These are phyloP conservation scores for Phytomonas sp. DNA, from an alignment of 208 protist species.

Conservation along the genomic window DNA sequence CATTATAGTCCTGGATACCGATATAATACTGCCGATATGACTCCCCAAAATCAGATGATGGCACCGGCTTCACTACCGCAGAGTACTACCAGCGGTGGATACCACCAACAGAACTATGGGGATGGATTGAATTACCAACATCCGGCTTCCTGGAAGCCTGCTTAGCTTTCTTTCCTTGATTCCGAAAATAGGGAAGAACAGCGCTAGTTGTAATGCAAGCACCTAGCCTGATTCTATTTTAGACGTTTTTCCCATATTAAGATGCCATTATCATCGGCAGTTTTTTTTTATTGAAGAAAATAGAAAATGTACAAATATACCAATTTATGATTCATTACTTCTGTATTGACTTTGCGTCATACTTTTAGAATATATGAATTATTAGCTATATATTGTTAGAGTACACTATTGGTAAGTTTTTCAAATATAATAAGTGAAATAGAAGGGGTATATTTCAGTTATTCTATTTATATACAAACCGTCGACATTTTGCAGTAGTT, in stretches of 20 bases:
- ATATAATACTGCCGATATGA: neutral
- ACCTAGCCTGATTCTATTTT: neutral
- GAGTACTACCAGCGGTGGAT: neutral
- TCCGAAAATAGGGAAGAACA: constrained; percentile 22
- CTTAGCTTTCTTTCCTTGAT: constrained; percentile 9
- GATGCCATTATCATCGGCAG: neutral
- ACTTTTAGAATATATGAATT: neutral
- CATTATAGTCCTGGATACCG: neutral
- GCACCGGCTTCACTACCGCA: neutral
- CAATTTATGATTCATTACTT: constrained; percentile 9
- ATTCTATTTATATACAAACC: constrained; percentile 6
- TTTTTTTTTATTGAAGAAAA: neutral
- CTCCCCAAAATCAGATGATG: neutral
- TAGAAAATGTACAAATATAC: constrained; percentile 17
- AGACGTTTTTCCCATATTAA: neutral
- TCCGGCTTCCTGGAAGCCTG: neutral
- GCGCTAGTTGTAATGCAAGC: neutral
- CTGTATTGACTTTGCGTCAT: neutral
- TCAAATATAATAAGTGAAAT: neutral
- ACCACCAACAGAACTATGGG: neutral
- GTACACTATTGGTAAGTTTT: constrained; percentile 9
- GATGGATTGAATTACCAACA: neutral
- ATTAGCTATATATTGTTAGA: neutral
- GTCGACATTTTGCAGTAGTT: neutral
- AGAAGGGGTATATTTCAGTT: neutral